Percentiles rank a stretch among this genome's conserved stretches.
Conservation (phyloP, 164 flowering plant species). For the Annona cherimola region DNA sequence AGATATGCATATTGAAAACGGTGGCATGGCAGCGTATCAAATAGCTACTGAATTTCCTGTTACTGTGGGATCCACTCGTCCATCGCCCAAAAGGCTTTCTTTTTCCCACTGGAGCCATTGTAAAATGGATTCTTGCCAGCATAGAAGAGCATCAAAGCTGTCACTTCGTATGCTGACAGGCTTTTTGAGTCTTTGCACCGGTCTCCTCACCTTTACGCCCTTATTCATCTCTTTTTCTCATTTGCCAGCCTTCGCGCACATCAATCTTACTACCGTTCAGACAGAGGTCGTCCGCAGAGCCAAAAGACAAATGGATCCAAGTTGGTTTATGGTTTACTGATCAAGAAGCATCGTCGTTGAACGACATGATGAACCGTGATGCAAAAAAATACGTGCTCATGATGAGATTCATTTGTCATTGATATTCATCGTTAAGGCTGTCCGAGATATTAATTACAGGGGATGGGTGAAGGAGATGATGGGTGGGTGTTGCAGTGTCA, state of each 20-base stretch:
- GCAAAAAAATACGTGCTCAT: no score
- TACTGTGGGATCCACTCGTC: neutral
- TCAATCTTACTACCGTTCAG: neutral
- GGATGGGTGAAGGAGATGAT: no score
- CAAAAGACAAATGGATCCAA: no score
- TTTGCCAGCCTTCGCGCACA: neutral
- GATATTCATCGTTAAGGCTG: no score
- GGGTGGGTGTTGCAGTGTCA: no score
- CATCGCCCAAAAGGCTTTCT: neutral
- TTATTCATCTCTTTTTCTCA: neutral
- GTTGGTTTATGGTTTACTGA: no score
- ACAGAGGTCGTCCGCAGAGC: no score
- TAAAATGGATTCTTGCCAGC: conserved; percentile 1
- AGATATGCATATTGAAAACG: neutral
- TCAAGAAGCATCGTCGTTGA: no score
- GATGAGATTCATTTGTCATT: no score
- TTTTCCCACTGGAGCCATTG: neutral
- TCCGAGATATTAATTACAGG: no score
- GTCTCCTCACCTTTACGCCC: neutral
- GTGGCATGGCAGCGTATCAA: neutral
- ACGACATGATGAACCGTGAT: no score
- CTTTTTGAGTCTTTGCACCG: neutral
- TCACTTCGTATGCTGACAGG: neutral
- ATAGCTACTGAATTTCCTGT: neutral
- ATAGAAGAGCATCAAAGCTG: neutral